Evolutionary conservation across 2,329 filamentous ascomycete species (phyloP).

Genomic region (Fusarium udum): DNA sequence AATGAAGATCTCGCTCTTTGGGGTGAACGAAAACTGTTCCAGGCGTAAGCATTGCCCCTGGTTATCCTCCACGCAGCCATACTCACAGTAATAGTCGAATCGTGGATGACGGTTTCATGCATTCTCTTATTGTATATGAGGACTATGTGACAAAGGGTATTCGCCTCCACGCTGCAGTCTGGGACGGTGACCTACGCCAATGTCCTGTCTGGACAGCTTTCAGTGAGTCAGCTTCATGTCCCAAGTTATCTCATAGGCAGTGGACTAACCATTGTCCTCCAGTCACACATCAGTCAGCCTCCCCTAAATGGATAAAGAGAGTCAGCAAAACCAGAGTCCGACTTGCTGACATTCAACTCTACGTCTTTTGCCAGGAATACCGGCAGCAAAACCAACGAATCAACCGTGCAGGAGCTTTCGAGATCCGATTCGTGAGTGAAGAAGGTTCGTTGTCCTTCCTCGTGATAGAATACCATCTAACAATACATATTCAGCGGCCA

Average conservation of each 20-base stretch:
- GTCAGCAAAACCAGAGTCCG: constrained; percentile 58
- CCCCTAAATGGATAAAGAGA: constrained; percentile 61
- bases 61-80: neutral
- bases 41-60: constrained; percentile 57
- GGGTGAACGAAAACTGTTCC: constrained; percentile 63
- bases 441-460: constrained; percentile 46
- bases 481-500: constrained; percentile 30
- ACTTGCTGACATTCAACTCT: constrained; percentile 64
- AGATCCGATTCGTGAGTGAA: constrained; percentile 59
- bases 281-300: constrained; percentile 64
- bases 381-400: constrained; percentile 62
- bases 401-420: constrained; percentile 58
- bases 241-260: neutral
- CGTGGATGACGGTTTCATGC: constrained; percentile 62
- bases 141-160: constrained; percentile 59
- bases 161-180: constrained; percentile 65
- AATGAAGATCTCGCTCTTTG: constrained; percentile 58
- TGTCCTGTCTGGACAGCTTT: constrained; percentile 74
- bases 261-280: constrained; percentile 1
- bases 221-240: constrained; percentile 51
- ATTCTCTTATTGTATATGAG: constrained; percentile 63
- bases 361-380: constrained; percentile 68
- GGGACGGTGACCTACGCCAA: constrained; percentile 61
- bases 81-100: constrained; percentile 59
- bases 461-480: constrained; percentile 7